Conservation (phyloP, 1,139 yeast genomes). For the Pichia sp. region DNA sequence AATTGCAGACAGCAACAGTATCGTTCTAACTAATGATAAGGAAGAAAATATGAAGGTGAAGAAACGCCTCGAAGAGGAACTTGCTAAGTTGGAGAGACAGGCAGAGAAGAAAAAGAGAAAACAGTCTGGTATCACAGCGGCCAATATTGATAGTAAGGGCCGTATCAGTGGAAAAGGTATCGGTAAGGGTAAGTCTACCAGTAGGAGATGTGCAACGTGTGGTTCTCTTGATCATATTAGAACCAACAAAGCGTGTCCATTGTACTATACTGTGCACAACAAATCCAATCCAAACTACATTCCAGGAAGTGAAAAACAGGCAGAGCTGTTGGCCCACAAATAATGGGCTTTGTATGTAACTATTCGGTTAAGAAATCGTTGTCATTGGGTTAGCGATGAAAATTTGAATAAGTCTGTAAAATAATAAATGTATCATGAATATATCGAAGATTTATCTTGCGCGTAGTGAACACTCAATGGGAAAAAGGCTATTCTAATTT, state of each 20-base stretch:
- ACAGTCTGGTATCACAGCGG: conserved; percentile 43
- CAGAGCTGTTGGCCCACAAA: conserved; percentile 15
- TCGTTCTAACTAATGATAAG: conserved; percentile 77
- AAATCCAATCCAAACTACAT: conserved; percentile 33
- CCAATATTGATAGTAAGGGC: conserved; percentile 40
- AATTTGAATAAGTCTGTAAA: neutral
- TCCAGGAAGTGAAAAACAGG: conserved; percentile 29
- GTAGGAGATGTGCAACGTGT: conserved; percentile 88
- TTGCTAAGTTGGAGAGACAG: conserved; percentile 78
- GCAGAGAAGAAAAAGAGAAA: conserved; percentile 47
- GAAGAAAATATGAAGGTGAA: conserved; percentile 77
- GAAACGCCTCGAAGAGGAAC: conserved; percentile 74
- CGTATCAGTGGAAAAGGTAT: conserved; percentile 55
- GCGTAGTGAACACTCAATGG: neutral
- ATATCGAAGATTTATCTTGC: neutral
- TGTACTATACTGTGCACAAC: conserved; percentile 43
- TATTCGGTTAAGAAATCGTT: no score
- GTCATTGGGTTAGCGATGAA: neutral
- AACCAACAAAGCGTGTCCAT: conserved; percentile 88
- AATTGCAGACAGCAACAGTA: conserved; percentile 47
- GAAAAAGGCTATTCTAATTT: neutral
- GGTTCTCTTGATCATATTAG: conserved; percentile 94
- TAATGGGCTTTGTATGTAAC: neutral
- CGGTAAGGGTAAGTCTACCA: conserved; percentile 74
- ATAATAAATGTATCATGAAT: neutral